A percentile compares a stretch with the other conserved stretches of the same genome.
Conservation (phyloP, 1,284 basidiomycete species). For the Trichosporon ovoides region DNA sequence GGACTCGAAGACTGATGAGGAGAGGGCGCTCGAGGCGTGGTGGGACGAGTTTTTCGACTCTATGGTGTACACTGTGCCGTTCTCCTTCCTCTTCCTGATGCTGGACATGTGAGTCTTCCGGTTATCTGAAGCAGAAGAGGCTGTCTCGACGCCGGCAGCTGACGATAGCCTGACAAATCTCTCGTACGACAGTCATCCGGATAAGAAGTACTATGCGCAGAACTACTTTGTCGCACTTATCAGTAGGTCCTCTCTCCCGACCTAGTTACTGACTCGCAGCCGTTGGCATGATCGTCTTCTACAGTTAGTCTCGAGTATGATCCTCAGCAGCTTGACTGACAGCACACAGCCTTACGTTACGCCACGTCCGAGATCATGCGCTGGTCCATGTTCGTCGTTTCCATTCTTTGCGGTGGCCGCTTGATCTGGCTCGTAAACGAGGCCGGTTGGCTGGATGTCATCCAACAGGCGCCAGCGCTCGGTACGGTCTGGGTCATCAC, state of each 20-base stretch:
- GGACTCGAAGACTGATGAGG: conserved; percentile 6
- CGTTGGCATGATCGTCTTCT: conserved; percentile 37
- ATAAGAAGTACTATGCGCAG: conserved; percentile 9
- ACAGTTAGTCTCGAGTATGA: conserved; percentile 25
- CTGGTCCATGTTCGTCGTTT: conserved; percentile 29
- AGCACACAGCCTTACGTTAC: conserved; percentile 35
- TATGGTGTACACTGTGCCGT: conserved; percentile 43
- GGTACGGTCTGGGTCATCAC: conserved; percentile 48
- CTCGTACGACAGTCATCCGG: conserved; percentile 15
- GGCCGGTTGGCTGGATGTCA: conserved; percentile 38
- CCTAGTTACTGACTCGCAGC: conserved; percentile 22
- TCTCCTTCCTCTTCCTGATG: conserved; percentile 42
- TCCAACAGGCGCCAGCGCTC: conserved; percentile 44
- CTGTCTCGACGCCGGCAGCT: background rate
- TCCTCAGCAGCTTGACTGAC: background rate
- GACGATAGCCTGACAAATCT: conserved; percentile 18
- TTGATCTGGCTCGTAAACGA: conserved; percentile 49
- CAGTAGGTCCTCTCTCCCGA: conserved; percentile 1
- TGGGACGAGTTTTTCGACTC: conserved; percentile 47
- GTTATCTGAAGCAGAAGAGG: background rate
- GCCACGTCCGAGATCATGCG: conserved; percentile 25
- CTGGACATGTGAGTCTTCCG: conserved; percentile 41
- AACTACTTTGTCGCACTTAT: conserved; percentile 17
- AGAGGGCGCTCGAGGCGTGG: conserved; percentile 18
- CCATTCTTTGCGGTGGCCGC: conserved; percentile 34